Conservation (phyloP, 1,284 basidiomycete species). For the Violaceomyces palustris region DNA sequence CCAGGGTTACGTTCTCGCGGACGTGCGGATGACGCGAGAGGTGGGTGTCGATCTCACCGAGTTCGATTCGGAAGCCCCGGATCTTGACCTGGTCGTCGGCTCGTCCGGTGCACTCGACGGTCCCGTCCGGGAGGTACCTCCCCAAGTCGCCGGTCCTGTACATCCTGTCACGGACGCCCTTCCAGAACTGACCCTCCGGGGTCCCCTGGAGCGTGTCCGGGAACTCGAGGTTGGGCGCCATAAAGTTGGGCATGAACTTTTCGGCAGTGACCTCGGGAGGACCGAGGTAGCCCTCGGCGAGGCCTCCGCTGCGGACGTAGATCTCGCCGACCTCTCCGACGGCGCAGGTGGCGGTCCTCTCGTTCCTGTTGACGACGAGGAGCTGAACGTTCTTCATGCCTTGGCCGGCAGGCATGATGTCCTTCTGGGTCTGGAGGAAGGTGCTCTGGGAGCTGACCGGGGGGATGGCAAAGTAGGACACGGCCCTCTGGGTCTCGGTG, state of each 20-base stretch:
- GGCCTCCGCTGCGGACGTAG: constrained; percentile 90
- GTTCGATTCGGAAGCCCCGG: constrained; percentile 96
- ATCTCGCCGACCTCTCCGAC: constrained; percentile 98
- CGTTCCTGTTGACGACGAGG: constrained; percentile 89
- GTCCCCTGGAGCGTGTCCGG: constrained; percentile 42
- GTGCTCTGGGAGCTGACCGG: constrained; percentile 76
- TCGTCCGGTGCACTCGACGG: constrained; percentile 93
- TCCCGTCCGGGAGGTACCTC: constrained; percentile 85
- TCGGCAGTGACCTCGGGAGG: constrained; percentile 69
- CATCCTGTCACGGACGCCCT: constrained; percentile 96
- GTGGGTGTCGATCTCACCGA: constrained; percentile 97
- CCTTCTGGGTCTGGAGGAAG: constrained; percentile 90
- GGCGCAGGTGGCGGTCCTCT: constrained; percentile 80
- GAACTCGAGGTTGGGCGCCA: constrained; percentile 38
- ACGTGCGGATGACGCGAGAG: constrained; percentile 88
- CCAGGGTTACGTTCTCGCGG: constrained; percentile 93
- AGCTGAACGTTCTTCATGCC: constrained; percentile 99
- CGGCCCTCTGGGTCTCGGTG: constrained; percentile 97
- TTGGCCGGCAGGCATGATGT: constrained; percentile 94
- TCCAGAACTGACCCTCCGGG: constrained; percentile 62
- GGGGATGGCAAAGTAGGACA: constrained; percentile 94
- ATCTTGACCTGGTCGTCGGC: constrained; percentile 99
- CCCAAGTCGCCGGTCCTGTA: constrained; percentile 96
- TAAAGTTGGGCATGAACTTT: constrained; percentile 52
- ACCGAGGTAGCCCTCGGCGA: constrained; percentile 93